Evolutionary conservation across 2,329 filamentous ascomycete species (phyloP).

Genomic region (Fusarium longipes): DNA sequence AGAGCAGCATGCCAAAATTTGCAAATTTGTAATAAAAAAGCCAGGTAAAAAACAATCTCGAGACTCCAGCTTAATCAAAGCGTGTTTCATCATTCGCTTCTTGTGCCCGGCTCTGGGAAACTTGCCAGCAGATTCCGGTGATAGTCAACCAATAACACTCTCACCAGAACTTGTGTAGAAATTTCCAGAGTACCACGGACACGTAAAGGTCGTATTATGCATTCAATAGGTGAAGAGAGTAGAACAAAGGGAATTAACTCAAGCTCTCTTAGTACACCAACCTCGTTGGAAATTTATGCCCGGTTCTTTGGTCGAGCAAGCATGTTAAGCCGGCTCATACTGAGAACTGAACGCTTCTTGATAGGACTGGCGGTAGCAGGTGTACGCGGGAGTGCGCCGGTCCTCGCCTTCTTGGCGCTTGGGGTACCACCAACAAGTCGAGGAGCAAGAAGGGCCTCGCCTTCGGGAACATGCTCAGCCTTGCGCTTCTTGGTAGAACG

Average conservation of each 20-base stretch:
- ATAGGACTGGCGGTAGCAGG: conserved; percentile 55
- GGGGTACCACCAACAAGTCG: conserved; percentile 56
- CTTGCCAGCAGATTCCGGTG: background rate
- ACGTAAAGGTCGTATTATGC: conserved; percentile 39
- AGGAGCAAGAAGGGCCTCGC: conserved; percentile 64
- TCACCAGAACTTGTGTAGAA: background rate
- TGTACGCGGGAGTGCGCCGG: conserved; percentile 33
- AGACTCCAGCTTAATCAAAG: conserved; percentile 46
- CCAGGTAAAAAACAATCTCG: conserved; percentile 44
- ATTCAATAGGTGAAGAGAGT: conserved; percentile 21
- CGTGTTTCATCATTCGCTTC: conserved; percentile 37
- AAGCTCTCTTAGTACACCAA: background rate
- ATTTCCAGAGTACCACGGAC: conserved; percentile 8
- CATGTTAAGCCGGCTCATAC: conserved; percentile 70
- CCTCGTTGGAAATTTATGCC: conserved; percentile 50
- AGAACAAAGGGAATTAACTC: background rate
- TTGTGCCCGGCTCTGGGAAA: conserved; percentile 8
- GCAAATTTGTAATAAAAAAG: conserved; percentile 24
- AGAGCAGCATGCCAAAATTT: conserved; percentile 27
- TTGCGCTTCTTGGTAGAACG: conserved; percentile 70
- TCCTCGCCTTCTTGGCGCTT: conserved; percentile 52
- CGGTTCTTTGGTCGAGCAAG: conserved; percentile 70
- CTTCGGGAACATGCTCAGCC: conserved; percentile 60
- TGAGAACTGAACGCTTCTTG: conserved; percentile 66
- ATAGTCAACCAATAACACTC: conserved; percentile 8